Conservation (phyloP, 2,329 filamentous ascomycete genomes). For the Aspergillus aculeatinus region DNA sequence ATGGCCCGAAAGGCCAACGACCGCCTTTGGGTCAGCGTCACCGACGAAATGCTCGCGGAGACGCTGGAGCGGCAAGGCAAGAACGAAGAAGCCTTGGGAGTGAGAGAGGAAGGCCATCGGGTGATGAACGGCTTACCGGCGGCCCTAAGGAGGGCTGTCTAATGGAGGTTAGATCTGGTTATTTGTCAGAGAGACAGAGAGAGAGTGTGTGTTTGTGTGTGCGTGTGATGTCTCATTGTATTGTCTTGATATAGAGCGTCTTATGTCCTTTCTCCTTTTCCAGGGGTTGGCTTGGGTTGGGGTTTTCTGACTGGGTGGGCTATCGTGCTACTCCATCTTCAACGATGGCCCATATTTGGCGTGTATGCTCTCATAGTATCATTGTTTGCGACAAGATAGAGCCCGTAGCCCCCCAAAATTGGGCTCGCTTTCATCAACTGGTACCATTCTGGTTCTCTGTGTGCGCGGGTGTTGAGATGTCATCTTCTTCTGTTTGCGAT, state of each 20-base stretch:
- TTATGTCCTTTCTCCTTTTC: slow-evolving; percentile 1
- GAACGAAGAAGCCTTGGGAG: slow-evolving; percentile 49
- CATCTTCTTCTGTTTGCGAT: too few relatives aligned
- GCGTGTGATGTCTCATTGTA: not conserved
- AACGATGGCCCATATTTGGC: not conserved
- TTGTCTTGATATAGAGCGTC: not conserved
- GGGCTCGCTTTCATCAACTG: too few relatives aligned
- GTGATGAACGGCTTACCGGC: slow-evolving; percentile 40
- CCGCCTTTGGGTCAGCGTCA: slow-evolving; percentile 75
- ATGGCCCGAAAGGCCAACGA: slow-evolving; percentile 71
- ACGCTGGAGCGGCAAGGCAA: slow-evolving; percentile 73
- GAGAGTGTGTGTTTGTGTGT: not conserved
- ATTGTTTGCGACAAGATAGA: not conserved
- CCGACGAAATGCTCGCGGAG: slow-evolving; percentile 73
- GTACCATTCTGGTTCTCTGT: too few relatives aligned
- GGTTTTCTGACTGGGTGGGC: not conserved
- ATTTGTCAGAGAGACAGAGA: not conserved
- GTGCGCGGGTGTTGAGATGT: too few relatives aligned
- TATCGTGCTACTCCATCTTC: not conserved
- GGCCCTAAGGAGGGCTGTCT: slow-evolving; percentile 32
- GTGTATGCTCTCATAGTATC: not conserved
- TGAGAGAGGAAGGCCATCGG: slow-evolving; percentile 47
- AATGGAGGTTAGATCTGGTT: not conserved
- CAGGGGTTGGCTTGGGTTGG: not conserved
- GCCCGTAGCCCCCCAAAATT: too few relatives aligned